A percentile compares a stretch with the other conserved stretches of the same genome.
Conservation (phyloP, 1,284 basidiomycete species). For the Puccinia coronata region DNA sequence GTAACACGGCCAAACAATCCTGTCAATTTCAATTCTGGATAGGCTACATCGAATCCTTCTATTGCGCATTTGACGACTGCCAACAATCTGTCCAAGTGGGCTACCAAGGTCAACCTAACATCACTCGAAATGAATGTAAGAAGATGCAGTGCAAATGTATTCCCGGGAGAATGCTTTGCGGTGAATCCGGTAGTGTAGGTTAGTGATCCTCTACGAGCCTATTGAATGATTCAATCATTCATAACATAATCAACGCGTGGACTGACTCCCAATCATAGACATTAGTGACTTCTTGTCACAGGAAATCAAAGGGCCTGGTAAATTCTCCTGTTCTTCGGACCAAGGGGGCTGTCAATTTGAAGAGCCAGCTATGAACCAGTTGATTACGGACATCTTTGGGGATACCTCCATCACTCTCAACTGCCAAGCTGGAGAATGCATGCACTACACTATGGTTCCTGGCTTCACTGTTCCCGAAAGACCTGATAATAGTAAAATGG, state of each 20-base stretch:
- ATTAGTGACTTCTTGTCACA: conserved; percentile 89
- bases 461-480: conserved; percentile 80
- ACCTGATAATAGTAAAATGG: conserved; percentile 76
- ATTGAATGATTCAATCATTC: not conserved
- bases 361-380: conserved; percentile 91
- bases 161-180: conserved; percentile 88
- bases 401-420: conserved; percentile 83
- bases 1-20: conserved; percentile 65
- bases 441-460: conserved; percentile 90
- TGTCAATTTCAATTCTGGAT: conserved; percentile 99
- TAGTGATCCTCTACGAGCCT: conserved; percentile 57
- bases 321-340: conserved; percentile 76
- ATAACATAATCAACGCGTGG: not conserved
- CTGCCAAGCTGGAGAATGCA: conserved; percentile 86
- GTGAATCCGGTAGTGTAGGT: conserved; percentile 92
- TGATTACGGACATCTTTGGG: conserved; percentile 91
- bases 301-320: conserved; percentile 85
- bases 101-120: conserved; percentile 67
- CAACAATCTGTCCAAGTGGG: conserved; percentile 62
- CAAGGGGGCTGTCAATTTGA: conserved; percentile 76
- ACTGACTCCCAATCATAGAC: conserved; percentile 63
- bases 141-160: conserved; percentile 87
- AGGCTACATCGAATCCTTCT: conserved; percentile 88
- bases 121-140: conserved; percentile 74
- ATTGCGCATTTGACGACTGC: conserved; percentile 79